A percentile compares a stretch with the other conserved stretches of the same genome.
Conservation (phyloP, 2,329 filamentous ascomycete species). For the Sclerotinia minor region DNA sequence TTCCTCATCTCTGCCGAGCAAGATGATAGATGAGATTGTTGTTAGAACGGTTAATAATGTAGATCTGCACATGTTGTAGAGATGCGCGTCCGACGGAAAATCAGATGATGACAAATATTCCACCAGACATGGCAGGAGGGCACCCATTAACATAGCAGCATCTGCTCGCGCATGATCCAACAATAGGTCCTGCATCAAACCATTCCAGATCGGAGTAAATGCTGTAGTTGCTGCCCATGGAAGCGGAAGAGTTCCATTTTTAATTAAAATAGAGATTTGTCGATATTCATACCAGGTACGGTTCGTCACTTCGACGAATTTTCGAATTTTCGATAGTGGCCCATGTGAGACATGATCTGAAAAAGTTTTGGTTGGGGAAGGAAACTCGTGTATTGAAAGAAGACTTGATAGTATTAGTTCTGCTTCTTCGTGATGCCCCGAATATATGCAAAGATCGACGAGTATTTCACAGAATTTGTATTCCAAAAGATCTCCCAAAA, state of each 20-base stretch:
- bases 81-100: background rate
- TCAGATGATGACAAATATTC: conserved; percentile 15
- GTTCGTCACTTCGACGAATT: conserved; percentile 41
- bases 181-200: conserved; percentile 44
- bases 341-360: conserved; percentile 35
- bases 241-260: conserved; percentile 42
- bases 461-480: conserved; percentile 46
- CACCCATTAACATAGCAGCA: conserved; percentile 44
- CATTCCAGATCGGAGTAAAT: conserved; percentile 47
- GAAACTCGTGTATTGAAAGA: conserved; percentile 43
- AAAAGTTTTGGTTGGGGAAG: conserved; percentile 41
- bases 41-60: conserved; percentile 48
- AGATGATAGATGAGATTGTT: conserved; percentile 45
- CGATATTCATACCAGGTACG: conserved; percentile 44
- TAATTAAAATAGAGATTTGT: conserved; percentile 44
- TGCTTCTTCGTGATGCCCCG: conserved; percentile 45
- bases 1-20: conserved; percentile 33
- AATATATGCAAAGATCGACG: conserved; percentile 46
- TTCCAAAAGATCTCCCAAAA: conserved; percentile 47
- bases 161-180: conserved; percentile 41
- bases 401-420: conserved; percentile 45
- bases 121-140: conserved; percentile 41
- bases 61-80: conserved; percentile 37
- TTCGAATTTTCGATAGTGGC: conserved; percentile 43
- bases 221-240: conserved; percentile 49